Percentiles rank a stretch among this genome's conserved stretches.
These are phyloP conservation scores for Thalassia testudinum DNA, from an alignment of 116 monocot species.

Conservation along the genomic window DNA sequence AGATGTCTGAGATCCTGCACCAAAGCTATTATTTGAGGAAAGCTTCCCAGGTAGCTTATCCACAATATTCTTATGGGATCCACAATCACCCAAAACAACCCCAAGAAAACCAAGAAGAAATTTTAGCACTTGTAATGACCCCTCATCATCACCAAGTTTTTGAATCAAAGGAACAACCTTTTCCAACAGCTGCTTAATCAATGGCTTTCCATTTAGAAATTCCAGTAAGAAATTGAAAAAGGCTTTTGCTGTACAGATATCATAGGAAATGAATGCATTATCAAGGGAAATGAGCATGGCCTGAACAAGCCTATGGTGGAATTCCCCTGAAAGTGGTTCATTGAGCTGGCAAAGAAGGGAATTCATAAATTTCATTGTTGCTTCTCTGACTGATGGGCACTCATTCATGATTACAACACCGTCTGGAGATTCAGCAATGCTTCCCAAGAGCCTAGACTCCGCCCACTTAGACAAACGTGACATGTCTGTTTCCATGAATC, in stretches of 20 bases:
- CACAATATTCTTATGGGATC: conserved; percentile 16
- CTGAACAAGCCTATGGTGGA: conserved; percentile 45
- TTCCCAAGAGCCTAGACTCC: conserved; percentile 55
- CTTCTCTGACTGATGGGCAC: conserved; percentile 46
- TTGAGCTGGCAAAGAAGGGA: conserved; percentile 25
- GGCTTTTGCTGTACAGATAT: conserved; percentile 54
- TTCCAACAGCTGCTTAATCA: conserved; percentile 54
- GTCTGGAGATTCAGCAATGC: conserved; percentile 13
- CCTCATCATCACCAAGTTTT: conserved; percentile 48
- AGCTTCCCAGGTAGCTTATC: conserved; percentile 39
- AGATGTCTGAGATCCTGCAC: conserved; percentile 28
- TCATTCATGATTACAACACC: conserved; percentile 22
- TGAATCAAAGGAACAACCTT: conserved; percentile 44
- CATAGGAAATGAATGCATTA: conserved; percentile 53
- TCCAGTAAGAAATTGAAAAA: conserved; percentile 68
- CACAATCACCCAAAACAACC: conserved; percentile 44
- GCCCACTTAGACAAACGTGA: conserved; percentile 52
- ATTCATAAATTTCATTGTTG: conserved; percentile 51
- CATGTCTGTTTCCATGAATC: conserved; percentile 68
- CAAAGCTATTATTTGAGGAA: conserved; percentile 26
- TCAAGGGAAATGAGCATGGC: conserved; percentile 74
- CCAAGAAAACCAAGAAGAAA: conserved; percentile 71
- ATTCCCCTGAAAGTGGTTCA: conserved; percentile 27
- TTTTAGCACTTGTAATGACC: conserved; percentile 47
- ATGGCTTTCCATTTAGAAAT: conserved; percentile 43